Evolutionary conservation across 75 land plant genomes (phyloP).

Genomic region (Cryptomeria japonica): DNA sequence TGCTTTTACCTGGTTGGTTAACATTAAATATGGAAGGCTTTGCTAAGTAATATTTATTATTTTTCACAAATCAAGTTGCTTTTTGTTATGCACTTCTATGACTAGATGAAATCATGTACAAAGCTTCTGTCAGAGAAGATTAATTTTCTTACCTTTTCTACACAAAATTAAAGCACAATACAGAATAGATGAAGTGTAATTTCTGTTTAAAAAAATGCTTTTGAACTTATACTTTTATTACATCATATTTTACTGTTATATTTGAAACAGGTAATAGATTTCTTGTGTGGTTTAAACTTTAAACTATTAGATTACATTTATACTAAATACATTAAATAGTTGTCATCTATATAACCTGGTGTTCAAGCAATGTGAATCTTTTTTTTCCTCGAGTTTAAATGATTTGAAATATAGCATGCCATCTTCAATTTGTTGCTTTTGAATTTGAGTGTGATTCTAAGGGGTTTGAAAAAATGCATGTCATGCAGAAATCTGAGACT

Average conservation of each 20-base stretch:
- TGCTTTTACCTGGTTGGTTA: not conserved
- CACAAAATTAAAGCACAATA: too few species aligned
- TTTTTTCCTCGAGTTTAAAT: not conserved
- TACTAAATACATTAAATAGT: not conserved
- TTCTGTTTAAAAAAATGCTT: not conserved
- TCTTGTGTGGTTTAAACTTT: not conserved
- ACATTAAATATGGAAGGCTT: not conserved
- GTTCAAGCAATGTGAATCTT: not conserved
- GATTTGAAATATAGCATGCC: not conserved
- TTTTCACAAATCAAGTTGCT: not conserved
- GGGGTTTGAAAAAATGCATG: not conserved
- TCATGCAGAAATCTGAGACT: slow-evolving; percentile 37
- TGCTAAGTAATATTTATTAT: not conserved
- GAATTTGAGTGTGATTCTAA: slow-evolving; percentile 4
- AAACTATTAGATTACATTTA: not conserved
- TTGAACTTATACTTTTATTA: not conserved
- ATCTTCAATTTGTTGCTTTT: not conserved
- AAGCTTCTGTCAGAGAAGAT: not conserved
- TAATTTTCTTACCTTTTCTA: not conserved
- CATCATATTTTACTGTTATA: not conserved
- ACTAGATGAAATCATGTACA: not conserved
- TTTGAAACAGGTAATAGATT: not conserved
- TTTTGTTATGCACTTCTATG: not conserved
- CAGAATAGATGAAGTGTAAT: not conserved
- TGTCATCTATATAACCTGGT: not conserved